Percentiles rank a stretch among this genome's conserved stretches.
These are phyloP conservation scores for Quercus suber DNA, from an alignment of 306 rosid species.

Conservation along the genomic window DNA sequence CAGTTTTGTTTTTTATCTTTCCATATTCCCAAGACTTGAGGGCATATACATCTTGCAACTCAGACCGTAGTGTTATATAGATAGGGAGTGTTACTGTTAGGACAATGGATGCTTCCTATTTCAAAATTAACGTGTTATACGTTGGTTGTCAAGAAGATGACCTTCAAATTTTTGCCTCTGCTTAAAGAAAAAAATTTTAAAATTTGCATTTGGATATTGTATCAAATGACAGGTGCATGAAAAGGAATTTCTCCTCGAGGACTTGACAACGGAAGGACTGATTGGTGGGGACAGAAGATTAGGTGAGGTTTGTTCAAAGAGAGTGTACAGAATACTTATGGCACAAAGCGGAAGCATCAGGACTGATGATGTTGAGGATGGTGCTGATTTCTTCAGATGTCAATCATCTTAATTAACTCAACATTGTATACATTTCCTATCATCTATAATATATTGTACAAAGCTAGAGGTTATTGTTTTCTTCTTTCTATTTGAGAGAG, in stretches of 20 bases:
- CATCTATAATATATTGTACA: not conserved
- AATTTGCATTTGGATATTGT: not conserved
- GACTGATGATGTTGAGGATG: conserved; percentile 87
- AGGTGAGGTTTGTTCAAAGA: conserved; percentile 88
- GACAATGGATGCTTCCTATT: not conserved
- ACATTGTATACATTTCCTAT: not conserved
- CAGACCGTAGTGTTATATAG: not conserved
- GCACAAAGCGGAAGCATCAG: conserved; percentile 66
- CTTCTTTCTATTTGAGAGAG: too few relatives aligned
- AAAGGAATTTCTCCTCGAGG: conserved; percentile 83
- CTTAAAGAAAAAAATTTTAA: not conserved
- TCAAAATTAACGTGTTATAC: not conserved
- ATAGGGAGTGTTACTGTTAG: not conserved
- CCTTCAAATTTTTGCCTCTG: not conserved
- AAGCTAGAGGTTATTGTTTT: too few relatives aligned
- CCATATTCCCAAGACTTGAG: not conserved
- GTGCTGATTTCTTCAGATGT: conserved; percentile 73
- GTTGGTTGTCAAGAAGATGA: not conserved
- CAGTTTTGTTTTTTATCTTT: not conserved
- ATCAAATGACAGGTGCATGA: conserved; percentile 62
- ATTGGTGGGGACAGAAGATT: conserved; percentile 74
- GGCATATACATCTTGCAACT: not conserved
- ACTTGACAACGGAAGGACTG: conserved; percentile 66
- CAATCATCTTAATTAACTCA: conserved; percentile 17
- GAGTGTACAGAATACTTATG: conserved; percentile 82